Evolutionary conservation across 345 rosid genomes (phyloP).

Genomic region (Eucalyptus marginata): DNA sequence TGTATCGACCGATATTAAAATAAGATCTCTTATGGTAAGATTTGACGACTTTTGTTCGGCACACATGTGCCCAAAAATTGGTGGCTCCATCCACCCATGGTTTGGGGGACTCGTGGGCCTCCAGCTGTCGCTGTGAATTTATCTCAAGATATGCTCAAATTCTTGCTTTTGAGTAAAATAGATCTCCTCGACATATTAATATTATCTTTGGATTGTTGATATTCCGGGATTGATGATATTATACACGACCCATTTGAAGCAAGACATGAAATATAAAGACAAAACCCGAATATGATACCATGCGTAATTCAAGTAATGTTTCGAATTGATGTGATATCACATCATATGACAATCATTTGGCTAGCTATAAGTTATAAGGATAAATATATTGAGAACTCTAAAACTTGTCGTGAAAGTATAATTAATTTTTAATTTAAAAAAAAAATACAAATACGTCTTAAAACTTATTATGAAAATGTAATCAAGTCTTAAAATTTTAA

Average conservation of each 20-base stretch:
- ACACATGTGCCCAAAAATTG: neutral
- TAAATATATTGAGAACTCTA: no score
- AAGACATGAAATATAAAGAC: neutral
- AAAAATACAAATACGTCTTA: accelerated
- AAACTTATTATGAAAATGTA: no score
- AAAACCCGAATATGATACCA: neutral
- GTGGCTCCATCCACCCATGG: neutral
- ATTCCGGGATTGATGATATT: neutral
- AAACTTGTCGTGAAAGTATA: accelerated
- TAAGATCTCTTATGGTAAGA: neutral
- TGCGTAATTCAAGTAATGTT: neutral
- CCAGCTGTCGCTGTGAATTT: neutral
- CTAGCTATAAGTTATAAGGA: neutral
- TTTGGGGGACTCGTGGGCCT: neutral
- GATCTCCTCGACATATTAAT: neutral
- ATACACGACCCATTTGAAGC: neutral
- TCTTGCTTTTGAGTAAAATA: neutral
- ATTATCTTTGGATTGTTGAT: neutral
- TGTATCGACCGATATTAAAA: neutral
- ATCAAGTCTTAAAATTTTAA: no score
- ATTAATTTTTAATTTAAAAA: no score
- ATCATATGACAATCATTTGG: neutral
- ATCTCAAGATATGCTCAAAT: neutral
- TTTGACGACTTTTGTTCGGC: neutral
- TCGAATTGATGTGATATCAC: neutral